Percentiles rank a stretch among this genome's conserved stretches.
phyloP scores from a whole-genome alignment of 495 filamentous ascomycete genomes.

The Hyaloscypha variabilis region DNA sequence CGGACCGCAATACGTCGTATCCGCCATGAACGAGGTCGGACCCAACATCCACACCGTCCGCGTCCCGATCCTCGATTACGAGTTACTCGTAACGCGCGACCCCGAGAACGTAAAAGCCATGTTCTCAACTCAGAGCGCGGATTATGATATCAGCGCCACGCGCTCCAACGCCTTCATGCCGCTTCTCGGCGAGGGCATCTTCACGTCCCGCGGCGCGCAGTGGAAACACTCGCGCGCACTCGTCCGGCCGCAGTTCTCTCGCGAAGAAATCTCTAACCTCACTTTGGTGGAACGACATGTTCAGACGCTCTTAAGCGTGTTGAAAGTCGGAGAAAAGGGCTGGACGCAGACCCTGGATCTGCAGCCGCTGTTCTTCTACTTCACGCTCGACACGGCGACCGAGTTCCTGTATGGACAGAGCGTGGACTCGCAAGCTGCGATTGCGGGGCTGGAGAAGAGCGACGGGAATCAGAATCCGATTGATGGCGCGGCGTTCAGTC shows the following conservation, averaged over 20 bases:
- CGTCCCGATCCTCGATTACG: slow-evolving; percentile 37
- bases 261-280: slow-evolving; percentile 49
- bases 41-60: slow-evolving; percentile 29
- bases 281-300: slow-evolving; percentile 64
- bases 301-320: slow-evolving; percentile 49
- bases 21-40: slow-evolving; percentile 32
- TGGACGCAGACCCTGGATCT: slow-evolving; percentile 48
- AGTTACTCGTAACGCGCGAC: slow-evolving; percentile 27
- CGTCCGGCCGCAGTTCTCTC: slow-evolving; percentile 43
- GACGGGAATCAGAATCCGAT: slow-evolving; percentile 45
- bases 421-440: slow-evolving; percentile 13
- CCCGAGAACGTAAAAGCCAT: slow-evolving; percentile 60
- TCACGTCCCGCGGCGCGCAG: slow-evolving; percentile 40
- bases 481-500: slow-evolving; percentile 19
- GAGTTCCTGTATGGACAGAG: slow-evolving; percentile 28
- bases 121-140: slow-evolving; percentile 59
- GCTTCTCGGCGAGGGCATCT: slow-evolving; percentile 44
- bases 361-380: slow-evolving; percentile 55
- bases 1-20: slow-evolving; percentile 33
- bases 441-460: slow-evolving; percentile 32
- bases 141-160: slow-evolving; percentile 44
- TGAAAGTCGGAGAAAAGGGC: slow-evolving; percentile 26
- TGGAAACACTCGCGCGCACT: slow-evolving; percentile 46
- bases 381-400: slow-evolving; percentile 32
- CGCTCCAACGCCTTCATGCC: slow-evolving; percentile 21